Evolutionary conservation across 805 yeast genomes (phyloP).

Genomic region (Kuraishia hungarica): DNA sequence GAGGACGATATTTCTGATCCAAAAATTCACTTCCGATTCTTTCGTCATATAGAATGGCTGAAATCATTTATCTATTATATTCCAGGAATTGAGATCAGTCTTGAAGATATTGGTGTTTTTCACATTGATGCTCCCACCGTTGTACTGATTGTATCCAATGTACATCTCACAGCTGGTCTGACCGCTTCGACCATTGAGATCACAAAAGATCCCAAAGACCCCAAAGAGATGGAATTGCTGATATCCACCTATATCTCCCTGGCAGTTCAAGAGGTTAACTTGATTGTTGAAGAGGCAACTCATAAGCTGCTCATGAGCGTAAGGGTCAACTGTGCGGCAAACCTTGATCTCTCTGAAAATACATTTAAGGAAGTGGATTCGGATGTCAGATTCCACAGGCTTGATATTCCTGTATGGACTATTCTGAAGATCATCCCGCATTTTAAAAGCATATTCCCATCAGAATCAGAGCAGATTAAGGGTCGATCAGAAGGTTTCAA

Average conservation of each 20-base stretch:
- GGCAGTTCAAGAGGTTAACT: neutral
- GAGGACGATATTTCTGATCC: neutral
- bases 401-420: neutral
- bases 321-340: neutral
- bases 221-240: no score
- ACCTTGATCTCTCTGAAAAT: neutral
- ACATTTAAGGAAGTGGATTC: neutral
- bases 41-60: neutral
- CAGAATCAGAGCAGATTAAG: neutral
- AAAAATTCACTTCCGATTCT: neutral
- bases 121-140: neutral
- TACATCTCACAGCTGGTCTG: neutral
- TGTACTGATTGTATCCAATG: neutral
- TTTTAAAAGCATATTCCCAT: neutral
- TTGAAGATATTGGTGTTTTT: neutral
- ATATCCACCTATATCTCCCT: neutral
- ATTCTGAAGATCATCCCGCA: neutral
- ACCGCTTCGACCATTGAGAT: neutral
- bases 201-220: neutral
- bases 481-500: no score
- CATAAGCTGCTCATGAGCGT: neutral
- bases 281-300: neutral
- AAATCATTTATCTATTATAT: neutral
- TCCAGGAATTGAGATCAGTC: neutral
- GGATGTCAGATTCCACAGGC: neutral